These are phyloP conservation scores for Aeminium ludgeri DNA, from an alignment of 495 filamentous ascomycete species.

Conservation along the genomic window DNA sequence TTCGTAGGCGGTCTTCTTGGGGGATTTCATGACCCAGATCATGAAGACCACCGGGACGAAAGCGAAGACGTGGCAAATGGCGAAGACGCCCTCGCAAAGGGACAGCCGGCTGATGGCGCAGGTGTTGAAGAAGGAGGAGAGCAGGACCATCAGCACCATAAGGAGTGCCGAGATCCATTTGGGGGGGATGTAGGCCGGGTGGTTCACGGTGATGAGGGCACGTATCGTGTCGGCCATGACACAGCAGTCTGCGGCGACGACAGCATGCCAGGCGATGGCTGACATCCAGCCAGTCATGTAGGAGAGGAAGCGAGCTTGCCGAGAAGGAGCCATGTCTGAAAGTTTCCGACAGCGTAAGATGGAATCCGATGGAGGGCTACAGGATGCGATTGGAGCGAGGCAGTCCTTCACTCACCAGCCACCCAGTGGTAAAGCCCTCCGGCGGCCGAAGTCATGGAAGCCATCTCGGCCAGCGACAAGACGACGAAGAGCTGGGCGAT, in stretches of 20 bases:
- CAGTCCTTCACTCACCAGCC: too few relatives aligned
- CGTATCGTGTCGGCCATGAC: slow-evolving; percentile 17
- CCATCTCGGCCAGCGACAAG: slow-evolving; percentile 11
- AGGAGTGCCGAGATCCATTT: slow-evolving; percentile 20
- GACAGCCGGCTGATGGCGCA: slow-evolving; percentile 13
- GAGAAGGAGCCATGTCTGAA: slow-evolving; percentile 17
- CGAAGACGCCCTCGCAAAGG: slow-evolving; percentile 15
- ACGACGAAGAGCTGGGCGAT: slow-evolving; percentile 10
- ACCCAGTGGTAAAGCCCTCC: slow-evolving; percentile 2
- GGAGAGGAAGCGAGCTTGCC: slow-evolving; percentile 16
- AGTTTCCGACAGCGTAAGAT: too few relatives aligned
- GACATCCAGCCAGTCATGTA: slow-evolving; percentile 17
- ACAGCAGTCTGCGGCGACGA: slow-evolving; percentile 14
- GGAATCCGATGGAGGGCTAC: too few relatives aligned
- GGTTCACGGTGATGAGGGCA: slow-evolving; percentile 16
- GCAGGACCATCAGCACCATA: slow-evolving; percentile 4
- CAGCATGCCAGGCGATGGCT: slow-evolving; percentile 7
- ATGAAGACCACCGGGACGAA: slow-evolving; percentile 15
- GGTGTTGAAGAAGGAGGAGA: slow-evolving; percentile 15
- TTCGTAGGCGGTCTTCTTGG: not conserved
- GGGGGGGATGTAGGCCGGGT: slow-evolving; percentile 15
- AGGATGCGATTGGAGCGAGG: too few relatives aligned
- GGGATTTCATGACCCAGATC: slow-evolving; percentile 1
- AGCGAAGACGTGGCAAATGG: slow-evolving; percentile 14
- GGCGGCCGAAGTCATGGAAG: slow-evolving; percentile 18